Percentiles rank a stretch among this genome's conserved stretches.
These are phyloP conservation scores for Mucor saturninus DNA, from an alignment of 371 early-diverging fungal species.

Conservation along the genomic window DNA sequence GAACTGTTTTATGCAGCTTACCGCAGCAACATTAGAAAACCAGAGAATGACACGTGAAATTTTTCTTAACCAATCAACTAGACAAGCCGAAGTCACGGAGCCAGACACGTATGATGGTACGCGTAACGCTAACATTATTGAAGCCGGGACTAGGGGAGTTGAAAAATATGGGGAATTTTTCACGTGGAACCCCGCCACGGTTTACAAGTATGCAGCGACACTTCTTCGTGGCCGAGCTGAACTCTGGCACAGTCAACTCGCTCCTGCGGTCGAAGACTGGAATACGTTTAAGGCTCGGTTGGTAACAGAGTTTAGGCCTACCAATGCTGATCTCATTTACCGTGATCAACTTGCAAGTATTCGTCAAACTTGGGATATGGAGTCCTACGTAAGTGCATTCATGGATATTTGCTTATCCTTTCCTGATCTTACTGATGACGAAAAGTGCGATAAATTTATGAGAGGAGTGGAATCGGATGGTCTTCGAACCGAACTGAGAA, in stretches of 20 bases:
- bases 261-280: background rate
- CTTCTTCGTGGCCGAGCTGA: conserved; percentile 3
- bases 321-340: background rate
- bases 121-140: too few species aligned
- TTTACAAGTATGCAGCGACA: background rate
- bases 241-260: background rate
- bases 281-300: background rate
- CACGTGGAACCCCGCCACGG: too few species aligned
- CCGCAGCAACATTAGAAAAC: too few species aligned
- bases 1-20: too few species aligned
- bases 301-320: background rate
- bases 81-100: too few species aligned
- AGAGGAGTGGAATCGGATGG: background rate
- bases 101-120: too few species aligned
- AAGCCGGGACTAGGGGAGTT: too few species aligned
- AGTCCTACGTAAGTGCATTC: background rate
- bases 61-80: too few species aligned
- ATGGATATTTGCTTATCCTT: background rate
- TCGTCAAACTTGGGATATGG: background rate
- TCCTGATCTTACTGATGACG: background rate
- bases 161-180: too few species aligned
- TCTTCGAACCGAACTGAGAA: background rate
- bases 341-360: background rate
- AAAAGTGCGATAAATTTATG: background rate
- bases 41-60: too few species aligned